Percentiles rank a stretch among this genome's conserved stretches.
Conservation (phyloP, 306 rosid genomes). For the Casuarina glauca region DNA sequence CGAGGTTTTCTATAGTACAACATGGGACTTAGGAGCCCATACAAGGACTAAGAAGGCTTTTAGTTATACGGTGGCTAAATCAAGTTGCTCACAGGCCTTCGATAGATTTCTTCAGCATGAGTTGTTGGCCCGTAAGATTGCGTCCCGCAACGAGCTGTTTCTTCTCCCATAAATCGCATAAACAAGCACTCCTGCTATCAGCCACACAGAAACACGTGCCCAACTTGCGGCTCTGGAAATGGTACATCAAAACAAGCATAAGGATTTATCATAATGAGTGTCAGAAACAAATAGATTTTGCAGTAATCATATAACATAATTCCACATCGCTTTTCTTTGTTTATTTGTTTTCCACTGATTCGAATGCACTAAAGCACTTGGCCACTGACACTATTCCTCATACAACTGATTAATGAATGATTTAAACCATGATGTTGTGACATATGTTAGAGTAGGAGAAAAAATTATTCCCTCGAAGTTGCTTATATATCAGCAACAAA, state of each 20-base stretch:
- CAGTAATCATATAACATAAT: neutral
- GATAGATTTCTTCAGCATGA: constrained; percentile 41
- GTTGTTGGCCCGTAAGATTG: constrained; percentile 54
- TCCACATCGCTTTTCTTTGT: neutral
- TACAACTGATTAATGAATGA: neutral
- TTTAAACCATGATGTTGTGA: neutral
- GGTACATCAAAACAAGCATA: neutral
- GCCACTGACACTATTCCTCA: neutral
- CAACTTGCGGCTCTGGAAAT: constrained; percentile 63
- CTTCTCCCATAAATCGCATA: constrained; percentile 70
- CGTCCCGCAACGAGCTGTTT: constrained; percentile 66
- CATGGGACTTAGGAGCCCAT: neutral
- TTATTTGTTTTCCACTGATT: neutral
- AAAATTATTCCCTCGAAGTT: neutral
- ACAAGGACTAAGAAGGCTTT: neutral
- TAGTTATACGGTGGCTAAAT: constrained; percentile 21
- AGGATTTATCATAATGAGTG: neutral
- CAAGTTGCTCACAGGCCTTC: constrained; percentile 35
- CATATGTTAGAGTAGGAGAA: neutral
- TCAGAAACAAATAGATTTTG: neutral
- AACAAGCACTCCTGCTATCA: constrained; percentile 57
- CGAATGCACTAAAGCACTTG: neutral
- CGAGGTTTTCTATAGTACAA: neutral
- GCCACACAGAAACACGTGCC: constrained; percentile 84
- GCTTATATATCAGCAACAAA: neutral